Base-by-base conservation (phyloP, 345 rosid species). In the Eucalyptus tenuipes region DNA sequence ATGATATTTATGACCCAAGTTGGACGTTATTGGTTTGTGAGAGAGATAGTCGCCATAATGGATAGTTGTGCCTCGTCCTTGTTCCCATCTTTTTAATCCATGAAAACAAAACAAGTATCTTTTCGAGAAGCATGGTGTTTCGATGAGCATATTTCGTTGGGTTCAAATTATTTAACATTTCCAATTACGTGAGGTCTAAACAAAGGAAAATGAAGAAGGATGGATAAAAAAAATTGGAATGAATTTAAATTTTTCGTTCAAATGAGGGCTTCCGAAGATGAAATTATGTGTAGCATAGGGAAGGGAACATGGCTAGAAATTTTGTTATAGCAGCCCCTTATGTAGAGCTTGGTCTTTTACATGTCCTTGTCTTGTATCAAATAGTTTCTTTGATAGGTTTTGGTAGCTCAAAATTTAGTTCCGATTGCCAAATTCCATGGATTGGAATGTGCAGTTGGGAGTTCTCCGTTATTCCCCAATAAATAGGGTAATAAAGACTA, bases 1-100 rank as follows among this genome's bases (percentile, higher is more conserved):
- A 64, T n/a, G 37, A 64, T 64, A 64, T 13, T 64, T 64, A 64
- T 15, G 17, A 7, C 5, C 16, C 5, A 64, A 64, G n/a, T 64
- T 15, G 18, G 16, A 29, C 2, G 2, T 64, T 29, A 13, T 14
- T 7, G 33, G 6, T 13, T 27, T 7, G 3, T 3, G 9, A 61
- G 71, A 25, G 33, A 61, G 3, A 61, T 29, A 12, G 29, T 61
- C 0, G 1, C 9, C 17, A 13, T 15, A 7, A 13, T 29, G 18
- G 71, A 29, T 61, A 61, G 17, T 61, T n/a, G 37, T 7, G 5
- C 68, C 68, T 59, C 1, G 0, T 59, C 33, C 16, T 13, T 29
- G 31, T 64, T 29, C 75, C 37, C 18, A n/a, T 64, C 75, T 13
- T 64, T 14, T 64, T 64, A 12, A 7, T 64, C 37, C 10, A 14